These are phyloP conservation scores for Cylindrotheca closterium DNA, from an alignment of 108 stramenopile species.

Conservation along the genomic window DNA sequence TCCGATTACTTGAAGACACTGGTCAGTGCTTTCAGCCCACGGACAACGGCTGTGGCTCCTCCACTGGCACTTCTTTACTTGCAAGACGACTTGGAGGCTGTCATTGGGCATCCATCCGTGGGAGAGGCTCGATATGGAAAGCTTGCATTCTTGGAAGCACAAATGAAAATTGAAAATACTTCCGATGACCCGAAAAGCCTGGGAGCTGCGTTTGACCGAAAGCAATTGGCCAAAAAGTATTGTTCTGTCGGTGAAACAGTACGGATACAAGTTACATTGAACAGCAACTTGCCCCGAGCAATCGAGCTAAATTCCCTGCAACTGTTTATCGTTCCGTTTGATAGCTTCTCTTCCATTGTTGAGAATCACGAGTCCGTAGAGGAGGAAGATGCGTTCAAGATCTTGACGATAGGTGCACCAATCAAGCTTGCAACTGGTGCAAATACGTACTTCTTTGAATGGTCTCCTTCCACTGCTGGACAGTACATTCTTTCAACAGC, in stretches of 20 bases:
- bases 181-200: constrained; percentile 27
- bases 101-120: constrained; percentile 51
- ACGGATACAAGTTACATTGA: constrained; percentile 39
- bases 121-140: constrained; percentile 52
- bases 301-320: constrained; percentile 58
- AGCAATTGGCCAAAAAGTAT: constrained; percentile 51
- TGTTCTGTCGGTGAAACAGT: constrained; percentile 65
- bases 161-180: constrained; percentile 41
- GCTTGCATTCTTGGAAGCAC: constrained; percentile 59
- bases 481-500: constrained; percentile 64
- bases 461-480: constrained; percentile 60
- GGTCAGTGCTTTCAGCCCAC: constrained; percentile 67
- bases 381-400: constrained; percentile 66
- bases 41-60: constrained; percentile 54
- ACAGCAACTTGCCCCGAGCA: constrained; percentile 56
- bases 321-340: constrained; percentile 54
- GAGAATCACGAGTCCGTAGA: constrained; percentile 42
- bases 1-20: constrained; percentile 73
- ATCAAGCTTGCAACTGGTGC: constrained; percentile 46
- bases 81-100: constrained; percentile 60
- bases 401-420: constrained; percentile 39
- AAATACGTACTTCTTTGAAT: constrained; percentile 57
- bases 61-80: constrained; percentile 48
- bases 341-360: constrained; percentile 44
- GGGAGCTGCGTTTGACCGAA: constrained; percentile 48